Evolutionary conservation across 768 basidiomycete genomes (phyloP), one percentile per base, ranked within the genome.

Genomic region (Mycena venus): DNA sequence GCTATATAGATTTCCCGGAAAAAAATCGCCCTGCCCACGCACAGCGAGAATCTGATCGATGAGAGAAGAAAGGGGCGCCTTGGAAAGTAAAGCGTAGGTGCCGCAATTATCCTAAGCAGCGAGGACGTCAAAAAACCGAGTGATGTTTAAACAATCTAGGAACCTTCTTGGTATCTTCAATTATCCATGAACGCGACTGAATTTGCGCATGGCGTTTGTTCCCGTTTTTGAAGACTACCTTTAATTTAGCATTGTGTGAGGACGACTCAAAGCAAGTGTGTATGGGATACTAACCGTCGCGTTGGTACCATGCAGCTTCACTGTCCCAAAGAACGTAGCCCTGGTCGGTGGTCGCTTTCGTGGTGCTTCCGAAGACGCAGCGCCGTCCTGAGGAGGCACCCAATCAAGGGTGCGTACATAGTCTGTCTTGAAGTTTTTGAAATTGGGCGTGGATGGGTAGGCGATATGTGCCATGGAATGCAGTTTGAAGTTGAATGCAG

Each of bases 241-340:
- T 38, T 10, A 38, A 23, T 27, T 14, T 9, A 25, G 3, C 5
- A 25, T 27, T 53, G n/a, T n/a, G n/a, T n/a, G n/a, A n/a, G n/a
- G n/a, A n/a, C n/a, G n/a, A n/a, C n/a, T n/a, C n/a, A n/a, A n/a
- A n/a, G n/a, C n/a, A n/a, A n/a, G n/a, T n/a, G n/a, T n/a, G n/a
- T n/a, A n/a, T n/a, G n/a, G 51, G 23, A 23, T 5, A 53, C 51
- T 14, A n/a, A 58, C 14, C 17, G 72, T 76, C 15, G 75, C 76
- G 61, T 79, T 79, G 27, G 77, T 76, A 1, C 77, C 78, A 42
- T 79, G 78, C 11, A 79, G 60, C 60, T 79, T 79, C 23, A 79
- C 72, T 6, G 73, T 74, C 9, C 78, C 77, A 17, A 78, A 34
- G 68, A 79, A 79, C 0, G 75, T 76, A 4, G 74, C 78, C 29